phyloP scores from a whole-genome alignment of 2,329 filamentous ascomycete species.

The Penicillium sp. region DNA sequence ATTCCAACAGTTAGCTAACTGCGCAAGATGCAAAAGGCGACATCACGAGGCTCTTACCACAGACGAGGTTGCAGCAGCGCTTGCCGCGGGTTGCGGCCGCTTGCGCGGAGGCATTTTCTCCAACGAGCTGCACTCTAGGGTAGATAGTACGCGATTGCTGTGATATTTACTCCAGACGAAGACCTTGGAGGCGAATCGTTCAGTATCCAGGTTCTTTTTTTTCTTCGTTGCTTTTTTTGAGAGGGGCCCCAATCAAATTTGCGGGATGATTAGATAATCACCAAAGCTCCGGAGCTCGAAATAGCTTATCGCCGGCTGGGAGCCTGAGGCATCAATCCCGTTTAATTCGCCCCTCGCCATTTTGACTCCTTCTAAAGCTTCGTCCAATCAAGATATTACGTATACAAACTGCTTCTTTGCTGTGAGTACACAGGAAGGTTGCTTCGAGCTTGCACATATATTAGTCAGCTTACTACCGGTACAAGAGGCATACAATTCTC shows the following conservation, averaged over 20 bases:
- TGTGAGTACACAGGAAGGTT: not conserved
- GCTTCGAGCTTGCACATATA: not conserved
- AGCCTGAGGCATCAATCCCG: constrained; percentile 1
- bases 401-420: not conserved
- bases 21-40: not conserved
- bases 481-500: not conserved
- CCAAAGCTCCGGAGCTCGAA: not conserved
- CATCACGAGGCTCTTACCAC: constrained; percentile 11
- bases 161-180: not conserved
- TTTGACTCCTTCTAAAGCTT: not conserved
- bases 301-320: not conserved
- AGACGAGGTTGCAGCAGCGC: constrained; percentile 22
- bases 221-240: not conserved
- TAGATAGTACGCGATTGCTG: not conserved
- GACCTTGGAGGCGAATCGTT: not conserved
- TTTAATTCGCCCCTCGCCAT: not conserved
- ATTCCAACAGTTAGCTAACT: not conserved
- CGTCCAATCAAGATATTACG: not conserved
- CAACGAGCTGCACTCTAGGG: constrained; percentile 9
- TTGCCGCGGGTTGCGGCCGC: constrained; percentile 29
- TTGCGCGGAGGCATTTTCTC: constrained; percentile 35
- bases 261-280: constrained; percentile 14
- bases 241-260: constrained; percentile 10
- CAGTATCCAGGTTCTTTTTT: not conserved
- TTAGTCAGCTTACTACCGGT: not conserved